Base-by-base conservation (phyloP, 306 rosid genomes). In the Ochetophila trinervis region DNA sequence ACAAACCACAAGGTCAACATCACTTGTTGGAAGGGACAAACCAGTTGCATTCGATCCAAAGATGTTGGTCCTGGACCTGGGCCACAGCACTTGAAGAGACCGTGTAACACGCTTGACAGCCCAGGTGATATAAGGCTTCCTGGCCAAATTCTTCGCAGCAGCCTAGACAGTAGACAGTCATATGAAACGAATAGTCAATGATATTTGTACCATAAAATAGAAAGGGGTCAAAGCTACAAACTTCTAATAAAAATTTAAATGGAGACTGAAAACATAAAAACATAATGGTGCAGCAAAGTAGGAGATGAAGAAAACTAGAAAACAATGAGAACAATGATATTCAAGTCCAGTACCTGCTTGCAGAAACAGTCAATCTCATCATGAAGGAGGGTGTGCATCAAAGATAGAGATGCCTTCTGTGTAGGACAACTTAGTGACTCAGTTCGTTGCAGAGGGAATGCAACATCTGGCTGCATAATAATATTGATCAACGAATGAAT, bases 21-120 rank as follows among this genome's bases (percentile, higher is more conserved):
- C 97, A 85, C 97, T 91, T 34, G 97, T 84, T 34, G 97, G 97
- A 78, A 91, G 96, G 57, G 95, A 84, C 91, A 87, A 80, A 71
- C 95, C 96, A 53, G 96, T 88, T 63, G 96, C 88, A 83, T 83
- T 89, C 19, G 97, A 91, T 73, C 97, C 97, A 85, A 72, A 91
- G 82, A 91, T 71, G 69, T 88, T 85, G 63, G 97, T 88, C 77
- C 95, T 82, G 34, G 97, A 91, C 83, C 97, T 88, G 53, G 97
- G 97, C 97, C 97, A 91, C 27, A 91, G 79, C 66, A 88, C 97
- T 75, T 91, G 97, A 51, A 91, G 90, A 78, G 88, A 91, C 64
- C 97, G 78, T 36, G 96, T 85, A 23, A 91, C 97, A 54, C 95
- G 88, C 82, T 91, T 91, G 85, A 91, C 90, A 63, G 97, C 96